phyloP scores from a whole-genome alignment of 306 rosid genomes.

The Cajanus cajan region DNA sequence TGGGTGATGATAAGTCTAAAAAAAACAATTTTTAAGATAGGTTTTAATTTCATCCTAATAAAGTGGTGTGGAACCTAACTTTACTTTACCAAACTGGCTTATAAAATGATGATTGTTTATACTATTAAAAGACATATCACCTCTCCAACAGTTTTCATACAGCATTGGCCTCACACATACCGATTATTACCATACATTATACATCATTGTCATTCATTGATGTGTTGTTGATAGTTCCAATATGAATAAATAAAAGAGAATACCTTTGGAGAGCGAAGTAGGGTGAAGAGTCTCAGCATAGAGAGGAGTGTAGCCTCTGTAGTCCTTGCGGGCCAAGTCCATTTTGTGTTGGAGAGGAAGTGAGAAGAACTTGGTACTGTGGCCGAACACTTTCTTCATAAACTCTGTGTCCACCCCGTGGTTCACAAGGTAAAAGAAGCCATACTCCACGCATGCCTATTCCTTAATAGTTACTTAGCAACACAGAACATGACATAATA shows the following conservation, averaged over 20 bases:
- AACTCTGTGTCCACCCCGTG: constrained; percentile 67
- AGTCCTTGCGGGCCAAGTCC: constrained; percentile 52
- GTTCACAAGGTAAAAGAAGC: constrained; percentile 85
- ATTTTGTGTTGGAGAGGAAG: constrained; percentile 60
- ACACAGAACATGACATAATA: neutral
- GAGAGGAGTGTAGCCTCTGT: constrained; percentile 76
- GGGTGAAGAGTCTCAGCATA: constrained; percentile 67
- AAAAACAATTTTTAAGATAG: no score
- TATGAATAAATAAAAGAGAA: neutral
- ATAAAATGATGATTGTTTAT: no score
- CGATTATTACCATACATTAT: no score
- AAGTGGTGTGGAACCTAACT: no score
- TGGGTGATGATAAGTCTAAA: no score
- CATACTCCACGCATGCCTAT: constrained; percentile 72
- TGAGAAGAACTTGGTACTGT: constrained; percentile 60
- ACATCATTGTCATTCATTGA: no score
- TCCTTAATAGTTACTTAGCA: neutral
- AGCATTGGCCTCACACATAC: neutral
- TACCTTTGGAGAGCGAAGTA: constrained; percentile 56
- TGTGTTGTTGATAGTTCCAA: no score
- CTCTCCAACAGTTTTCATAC: no score
- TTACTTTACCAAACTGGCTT: no score
- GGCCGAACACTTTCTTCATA: constrained; percentile 37
- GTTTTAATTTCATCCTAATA: no score
- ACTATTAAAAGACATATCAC: no score